phyloP scores from a whole-genome alignment of 2,329 filamentous ascomycete genomes.

The Fusarium oxysporum region DNA sequence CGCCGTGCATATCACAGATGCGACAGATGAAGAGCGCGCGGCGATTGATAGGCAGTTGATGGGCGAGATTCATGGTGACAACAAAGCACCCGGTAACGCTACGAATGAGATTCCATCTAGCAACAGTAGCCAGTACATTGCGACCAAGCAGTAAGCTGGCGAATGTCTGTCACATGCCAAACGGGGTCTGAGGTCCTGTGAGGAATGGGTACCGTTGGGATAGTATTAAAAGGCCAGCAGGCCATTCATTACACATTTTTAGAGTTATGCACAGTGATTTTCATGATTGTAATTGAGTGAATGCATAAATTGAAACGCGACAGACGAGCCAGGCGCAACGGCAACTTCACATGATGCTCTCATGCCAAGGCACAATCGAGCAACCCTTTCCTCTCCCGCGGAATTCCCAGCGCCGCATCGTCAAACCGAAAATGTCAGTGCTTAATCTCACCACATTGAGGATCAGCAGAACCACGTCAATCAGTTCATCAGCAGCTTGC shows the following conservation, averaged over 20 bases:
- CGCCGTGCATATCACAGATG: conserved; percentile 58
- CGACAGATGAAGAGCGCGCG: conserved; percentile 48
- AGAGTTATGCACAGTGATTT: fast-evolving
- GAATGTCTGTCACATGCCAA: neutral
- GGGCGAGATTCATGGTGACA: neutral
- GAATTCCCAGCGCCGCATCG: no score
- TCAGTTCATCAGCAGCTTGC: fast-evolving
- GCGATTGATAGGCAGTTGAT: conserved; percentile 22
- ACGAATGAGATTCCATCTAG: neutral
- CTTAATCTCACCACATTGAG: neutral
- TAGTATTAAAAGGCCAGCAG: neutral
- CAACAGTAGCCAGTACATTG: conserved; percentile 8
- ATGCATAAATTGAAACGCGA: neutral
- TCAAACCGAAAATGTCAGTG: neutral
- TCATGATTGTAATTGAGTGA: fast-evolving
- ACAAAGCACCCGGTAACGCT: neutral
- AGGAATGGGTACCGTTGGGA: fast-evolving
- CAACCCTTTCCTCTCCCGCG: neutral
- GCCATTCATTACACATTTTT: fast-evolving
- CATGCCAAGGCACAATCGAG: neutral
- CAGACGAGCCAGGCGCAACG: fast-evolving
- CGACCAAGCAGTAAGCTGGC: neutral
- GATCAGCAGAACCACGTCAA: neutral
- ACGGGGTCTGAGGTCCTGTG: fast-evolving
- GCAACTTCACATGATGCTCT: neutral